These are phyloP conservation scores for Coemansia sp. DNA, from an alignment of 192 early-diverging fungal genomes.

Conservation along the genomic window DNA sequence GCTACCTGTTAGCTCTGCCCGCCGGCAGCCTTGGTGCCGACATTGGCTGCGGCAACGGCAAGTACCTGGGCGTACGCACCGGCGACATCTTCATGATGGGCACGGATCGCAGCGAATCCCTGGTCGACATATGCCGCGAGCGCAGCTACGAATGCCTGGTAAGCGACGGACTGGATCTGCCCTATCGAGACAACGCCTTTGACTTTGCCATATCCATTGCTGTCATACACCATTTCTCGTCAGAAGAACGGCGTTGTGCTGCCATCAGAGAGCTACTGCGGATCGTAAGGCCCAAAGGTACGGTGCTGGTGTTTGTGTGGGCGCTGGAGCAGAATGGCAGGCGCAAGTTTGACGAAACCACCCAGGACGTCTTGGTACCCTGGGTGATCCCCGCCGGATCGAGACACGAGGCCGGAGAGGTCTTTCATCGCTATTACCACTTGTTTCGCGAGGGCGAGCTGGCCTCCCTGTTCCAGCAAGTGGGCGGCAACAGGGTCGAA, in stretches of 20 bases:
- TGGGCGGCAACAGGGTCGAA: constrained; percentile 56
- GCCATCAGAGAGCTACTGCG: constrained; percentile 79
- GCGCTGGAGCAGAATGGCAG: constrained; percentile 86
- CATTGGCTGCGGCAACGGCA: constrained; percentile 97
- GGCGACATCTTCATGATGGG: constrained; percentile 74
- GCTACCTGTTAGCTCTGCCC: constrained; percentile 63
- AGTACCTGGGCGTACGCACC: constrained; percentile 87
- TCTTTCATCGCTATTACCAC: constrained; percentile 85
- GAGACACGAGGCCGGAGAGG: constrained; percentile 21
- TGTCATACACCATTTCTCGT: constrained; percentile 91
- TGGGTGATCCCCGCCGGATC: constrained; percentile 71
- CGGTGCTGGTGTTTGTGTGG: constrained; percentile 90
- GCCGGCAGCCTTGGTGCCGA: constrained; percentile 83
- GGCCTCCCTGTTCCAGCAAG: constrained; percentile 59
- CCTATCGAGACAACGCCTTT: constrained; percentile 69
- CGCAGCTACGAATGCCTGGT: constrained; percentile 80
- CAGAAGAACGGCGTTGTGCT: constrained; percentile 62
- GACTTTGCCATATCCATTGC: constrained; percentile 96
- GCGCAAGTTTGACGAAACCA: constrained; percentile 70
- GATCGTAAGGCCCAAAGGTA: constrained; percentile 67
- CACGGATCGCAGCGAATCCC: constrained; percentile 76
- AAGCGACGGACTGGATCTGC: constrained; percentile 73
- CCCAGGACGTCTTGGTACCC: constrained; percentile 92
- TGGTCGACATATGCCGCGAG: constrained; percentile 70
- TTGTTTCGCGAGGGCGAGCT: constrained; percentile 86